phyloP scores from a whole-genome alignment of 768 basidiomycete genomes.

The Stropharia rugosoannulata region DNA sequence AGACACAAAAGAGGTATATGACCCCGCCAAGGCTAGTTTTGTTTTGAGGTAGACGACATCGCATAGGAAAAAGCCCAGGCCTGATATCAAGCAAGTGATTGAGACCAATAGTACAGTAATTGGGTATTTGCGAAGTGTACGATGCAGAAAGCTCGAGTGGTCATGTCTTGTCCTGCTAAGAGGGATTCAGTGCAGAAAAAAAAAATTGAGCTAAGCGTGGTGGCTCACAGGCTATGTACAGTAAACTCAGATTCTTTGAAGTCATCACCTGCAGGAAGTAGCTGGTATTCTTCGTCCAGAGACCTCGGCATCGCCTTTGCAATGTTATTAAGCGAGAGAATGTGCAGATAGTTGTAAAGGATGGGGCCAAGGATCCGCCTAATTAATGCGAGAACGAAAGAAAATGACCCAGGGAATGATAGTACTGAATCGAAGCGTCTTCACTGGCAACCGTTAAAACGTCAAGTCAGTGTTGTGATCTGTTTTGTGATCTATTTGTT shows the following conservation, averaged over 20 bases:
- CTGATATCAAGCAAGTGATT: neutral
- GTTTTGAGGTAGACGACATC: slow-evolving; percentile 4
- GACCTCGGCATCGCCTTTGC: neutral
- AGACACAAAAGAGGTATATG: slow-evolving; percentile 1
- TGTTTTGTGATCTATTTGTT: no score
- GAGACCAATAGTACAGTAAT: neutral
- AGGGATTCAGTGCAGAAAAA: neutral
- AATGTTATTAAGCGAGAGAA: no score
- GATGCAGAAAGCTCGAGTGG: neutral
- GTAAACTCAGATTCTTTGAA: neutral
- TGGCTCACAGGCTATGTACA: neutral
- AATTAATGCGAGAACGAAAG: no score
- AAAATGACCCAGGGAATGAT: no score
- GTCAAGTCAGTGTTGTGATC: no score
- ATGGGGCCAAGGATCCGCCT: no score
- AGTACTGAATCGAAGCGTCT: no score
- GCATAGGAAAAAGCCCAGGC: neutral
- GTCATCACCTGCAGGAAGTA: neutral
- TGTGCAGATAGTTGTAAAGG: no score
- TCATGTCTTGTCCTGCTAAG: neutral
- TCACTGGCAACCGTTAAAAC: no score
- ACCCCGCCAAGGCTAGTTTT: neutral
- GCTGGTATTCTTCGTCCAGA: slow-evolving; percentile 2
- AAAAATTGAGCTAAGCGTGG: neutral
- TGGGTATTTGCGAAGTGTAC: neutral